A percentile compares a stretch with the other conserved stretches of the same genome.
Evolutionary conservation across 1,284 basidiomycete genomes (phyloP).

Genomic region (Tylopilus orsonianus): DNA sequence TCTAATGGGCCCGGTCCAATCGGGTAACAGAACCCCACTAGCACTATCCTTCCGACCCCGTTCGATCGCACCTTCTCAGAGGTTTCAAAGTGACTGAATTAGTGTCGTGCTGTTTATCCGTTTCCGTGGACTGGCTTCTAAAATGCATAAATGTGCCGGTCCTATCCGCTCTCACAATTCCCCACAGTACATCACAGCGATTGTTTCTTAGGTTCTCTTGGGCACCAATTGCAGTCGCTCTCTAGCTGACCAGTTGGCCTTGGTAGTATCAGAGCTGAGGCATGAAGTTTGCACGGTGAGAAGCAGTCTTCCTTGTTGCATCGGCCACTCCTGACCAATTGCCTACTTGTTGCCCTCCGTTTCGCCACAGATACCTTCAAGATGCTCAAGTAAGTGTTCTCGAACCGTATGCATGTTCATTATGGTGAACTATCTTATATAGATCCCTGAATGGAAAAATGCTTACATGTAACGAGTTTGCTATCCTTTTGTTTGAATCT

Average conservation of each 20-base stretch:
- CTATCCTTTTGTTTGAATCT: neutral
- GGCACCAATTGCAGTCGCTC: neutral
- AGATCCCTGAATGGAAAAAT: conserved; percentile 81
- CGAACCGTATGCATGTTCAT: neutral
- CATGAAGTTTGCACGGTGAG: conserved; percentile 61
- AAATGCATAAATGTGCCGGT: conserved; percentile 15
- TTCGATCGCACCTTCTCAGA: conserved; percentile 9
- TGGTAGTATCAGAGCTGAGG: neutral
- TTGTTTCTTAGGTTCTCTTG: neutral
- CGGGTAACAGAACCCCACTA: neutral
- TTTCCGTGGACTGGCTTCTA: conserved; percentile 1
- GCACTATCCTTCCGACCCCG: neutral
- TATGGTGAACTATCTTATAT: conserved; percentile 3
- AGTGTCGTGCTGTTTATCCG: conserved; percentile 1
- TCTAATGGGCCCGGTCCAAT: neutral
- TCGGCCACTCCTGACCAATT: conserved; percentile 9
- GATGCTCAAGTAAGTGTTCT: conserved; percentile 59
- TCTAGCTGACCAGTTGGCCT: neutral
- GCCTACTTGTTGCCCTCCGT: neutral
- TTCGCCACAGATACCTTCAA: conserved; percentile 53
- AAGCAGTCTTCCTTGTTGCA: conserved; percentile 1
- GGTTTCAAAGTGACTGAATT: conserved; percentile 17
- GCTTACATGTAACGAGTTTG: conserved; percentile 67
- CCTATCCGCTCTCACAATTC: conserved; percentile 12
- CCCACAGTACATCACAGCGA: neutral